Base-by-base conservation (phyloP, 768 basidiomycete species). In the Flagelloscypha sp. region DNA sequence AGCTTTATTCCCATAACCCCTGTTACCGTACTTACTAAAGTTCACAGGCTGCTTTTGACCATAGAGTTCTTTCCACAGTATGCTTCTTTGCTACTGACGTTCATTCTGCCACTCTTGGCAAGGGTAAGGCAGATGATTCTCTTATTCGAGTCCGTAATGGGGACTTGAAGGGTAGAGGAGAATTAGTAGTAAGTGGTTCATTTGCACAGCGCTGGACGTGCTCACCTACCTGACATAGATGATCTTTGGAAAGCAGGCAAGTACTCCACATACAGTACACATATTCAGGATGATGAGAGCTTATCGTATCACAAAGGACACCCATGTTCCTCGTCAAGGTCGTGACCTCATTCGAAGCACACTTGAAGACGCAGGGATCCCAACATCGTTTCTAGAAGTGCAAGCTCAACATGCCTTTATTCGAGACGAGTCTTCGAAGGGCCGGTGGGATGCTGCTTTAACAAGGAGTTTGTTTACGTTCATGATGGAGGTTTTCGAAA, bases 331-430 rank as follows among this genome's bases (percentile, higher is more conserved):
- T 16, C 78, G 90, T 23, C 72, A 64, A 13, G 94, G 93, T 3
- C 67, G 94, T 17, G 85, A 88, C 48, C 59, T 93, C 38, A 90
- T 97, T 40, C 74, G 94, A 29, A 72, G 74, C 30, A 74, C 73
- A 0, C 65, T 98, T 24, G 90, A 95, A 41, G 86, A 94, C 47
- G 80, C 81, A 7, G 69, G 78, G 15, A 71, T 89, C 27, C 53
- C 71, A 1, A 68, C 68, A 38, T 80, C 85, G 39, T 92, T 93
- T 56, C 61, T 95, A 40, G 94, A 98, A 56, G 89, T 97, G 10
- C 90, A 95, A 56, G 94, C 93, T 0, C 93, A 98, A 49, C 93
- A 97, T 46, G 94, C 94, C 3, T 97, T 97, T 58, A 82, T 97
- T 42, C 79, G 93, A 5, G 92, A 94, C 54, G 88, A 92, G 48